Conservation (phyloP, 345 rosid genomes). For the Hypericum androsaemum region DNA sequence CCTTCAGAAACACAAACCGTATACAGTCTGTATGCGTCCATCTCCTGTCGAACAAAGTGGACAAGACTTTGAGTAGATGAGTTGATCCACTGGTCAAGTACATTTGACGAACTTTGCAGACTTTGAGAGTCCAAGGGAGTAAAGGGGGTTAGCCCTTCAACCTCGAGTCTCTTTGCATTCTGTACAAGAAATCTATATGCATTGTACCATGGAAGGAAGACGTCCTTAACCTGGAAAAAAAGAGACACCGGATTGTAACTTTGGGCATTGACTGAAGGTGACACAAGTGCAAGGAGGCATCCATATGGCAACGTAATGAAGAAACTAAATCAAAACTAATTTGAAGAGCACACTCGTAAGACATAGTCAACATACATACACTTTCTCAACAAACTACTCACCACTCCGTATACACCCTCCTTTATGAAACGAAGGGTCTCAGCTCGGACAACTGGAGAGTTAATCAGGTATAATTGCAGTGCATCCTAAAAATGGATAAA, state of each 20-base stretch:
- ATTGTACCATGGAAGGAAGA: constrained; percentile 99
- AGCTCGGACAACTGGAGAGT: constrained; percentile 98
- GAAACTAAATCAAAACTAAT: neutral
- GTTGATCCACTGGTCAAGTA: constrained; percentile 96
- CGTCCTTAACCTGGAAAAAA: constrained; percentile 78
- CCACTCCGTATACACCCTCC: constrained; percentile 89
- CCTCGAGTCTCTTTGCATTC: constrained; percentile 92
- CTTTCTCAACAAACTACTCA: constrained; percentile 33
- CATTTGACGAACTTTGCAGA: constrained; percentile 64
- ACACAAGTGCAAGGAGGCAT: neutral
- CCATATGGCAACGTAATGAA: neutral
- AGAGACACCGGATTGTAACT: constrained; percentile 9
- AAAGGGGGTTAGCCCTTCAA: constrained; percentile 70
- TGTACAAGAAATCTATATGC: constrained; percentile 97
- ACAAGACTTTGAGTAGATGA: constrained; percentile 99
- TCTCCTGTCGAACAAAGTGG: constrained; percentile 75
- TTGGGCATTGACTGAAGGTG: neutral
- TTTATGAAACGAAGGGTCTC: constrained; percentile 88
- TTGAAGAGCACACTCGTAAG: neutral
- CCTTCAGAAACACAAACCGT: constrained; percentile 43
- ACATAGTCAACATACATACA: neutral
- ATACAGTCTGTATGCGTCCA: constrained; percentile 91
- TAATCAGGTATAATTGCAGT: constrained; percentile 77
- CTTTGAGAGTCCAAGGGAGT: constrained; percentile 49
- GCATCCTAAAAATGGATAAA: constrained; percentile 54